Evolutionary conservation across 441 rosid genomes (phyloP), one percentile per base, ranked within the genome.

Genomic region (Melastoma candidum): DNA sequence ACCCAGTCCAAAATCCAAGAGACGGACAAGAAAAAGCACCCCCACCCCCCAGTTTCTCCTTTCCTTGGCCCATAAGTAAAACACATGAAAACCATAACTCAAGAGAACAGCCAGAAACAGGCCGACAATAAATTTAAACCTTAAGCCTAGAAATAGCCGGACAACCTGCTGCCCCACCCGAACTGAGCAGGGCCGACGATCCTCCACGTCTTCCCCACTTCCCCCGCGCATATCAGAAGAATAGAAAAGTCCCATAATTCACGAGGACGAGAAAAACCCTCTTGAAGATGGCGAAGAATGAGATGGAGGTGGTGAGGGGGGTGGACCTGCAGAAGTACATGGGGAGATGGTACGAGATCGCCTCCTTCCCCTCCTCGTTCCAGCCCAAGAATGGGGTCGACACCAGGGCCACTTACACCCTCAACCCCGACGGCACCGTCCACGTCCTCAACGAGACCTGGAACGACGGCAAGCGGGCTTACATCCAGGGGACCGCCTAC

Each of bases 331-430:
- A 71, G 57, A 72, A 90, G n/a, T 92, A 83, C 75, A 83, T 83
- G 94, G 98, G 96, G 2, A 77, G 96, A 32, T 87, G 96, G 98
- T 82, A 92, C 64, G 98, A 92, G 70, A 83, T 92, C 26, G 96
- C 96, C 7, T 83, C 89, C n/a, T 85, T 85, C 62, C 98, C 94
- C 0, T 83, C 98, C 4, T 5, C 29, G 9, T 76, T 76, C 58
- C 98, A 92, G 61, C 96, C 98, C 2, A 80, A 59, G 61, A 54
- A 81, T 69, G 98, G 96, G 3, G 78, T 0, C 57, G 74, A 87
- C 75, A 85, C 95, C 1, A 77, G 95, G 43, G 96, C 96, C 27
- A 92, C 95, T 7, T 87, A 87, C 57, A 75, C 78, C 12, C 54
- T 92, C 58, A 85, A 71, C 3, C 75, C 74, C 0, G 94, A 87